A percentile compares a stretch with the other conserved stretches of the same genome.
Conservation (phyloP, 495 filamentous ascomycete species). For the Pseudoneurospora amorphoporcata region DNA sequence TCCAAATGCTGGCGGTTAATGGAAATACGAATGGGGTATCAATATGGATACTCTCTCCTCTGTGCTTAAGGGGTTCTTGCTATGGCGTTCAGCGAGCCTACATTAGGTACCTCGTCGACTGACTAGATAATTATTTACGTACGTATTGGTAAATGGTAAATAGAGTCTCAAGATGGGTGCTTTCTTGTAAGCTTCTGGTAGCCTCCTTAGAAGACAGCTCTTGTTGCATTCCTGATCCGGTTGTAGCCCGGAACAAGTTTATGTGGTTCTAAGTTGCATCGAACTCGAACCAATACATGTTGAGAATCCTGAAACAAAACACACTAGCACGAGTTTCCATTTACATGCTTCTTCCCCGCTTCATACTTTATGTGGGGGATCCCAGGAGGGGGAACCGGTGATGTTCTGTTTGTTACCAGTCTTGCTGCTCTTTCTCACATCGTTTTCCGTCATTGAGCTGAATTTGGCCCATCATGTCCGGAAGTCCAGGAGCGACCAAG, state of each 20-base stretch:
- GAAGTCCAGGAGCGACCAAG: slow-evolving; percentile 5
- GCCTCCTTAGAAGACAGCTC: neutral
- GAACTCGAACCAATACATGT: neutral
- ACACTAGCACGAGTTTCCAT: neutral
- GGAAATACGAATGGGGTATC: neutral
- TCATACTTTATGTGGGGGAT: neutral
- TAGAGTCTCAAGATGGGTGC: neutral
- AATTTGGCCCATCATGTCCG: neutral
- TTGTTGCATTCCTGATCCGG: neutral
- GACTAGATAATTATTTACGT: neutral
- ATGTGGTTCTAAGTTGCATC: neutral
- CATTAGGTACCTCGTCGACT: neutral
- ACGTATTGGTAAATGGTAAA: neutral
- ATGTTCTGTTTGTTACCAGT: neutral
- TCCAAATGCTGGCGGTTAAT: neutral
- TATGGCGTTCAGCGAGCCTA: neutral
- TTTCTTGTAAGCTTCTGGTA: neutral
- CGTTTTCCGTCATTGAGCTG: neutral
- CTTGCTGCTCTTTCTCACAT: neutral
- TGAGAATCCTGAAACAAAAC: neutral
- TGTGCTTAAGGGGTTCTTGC: neutral
- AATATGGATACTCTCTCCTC: neutral
- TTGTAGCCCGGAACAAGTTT: neutral
- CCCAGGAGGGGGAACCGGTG: neutral
- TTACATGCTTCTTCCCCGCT: neutral